These are phyloP conservation scores for Alternaria arborescens DNA, from an alignment of 2,329 filamentous ascomycete genomes.

Conservation along the genomic window DNA sequence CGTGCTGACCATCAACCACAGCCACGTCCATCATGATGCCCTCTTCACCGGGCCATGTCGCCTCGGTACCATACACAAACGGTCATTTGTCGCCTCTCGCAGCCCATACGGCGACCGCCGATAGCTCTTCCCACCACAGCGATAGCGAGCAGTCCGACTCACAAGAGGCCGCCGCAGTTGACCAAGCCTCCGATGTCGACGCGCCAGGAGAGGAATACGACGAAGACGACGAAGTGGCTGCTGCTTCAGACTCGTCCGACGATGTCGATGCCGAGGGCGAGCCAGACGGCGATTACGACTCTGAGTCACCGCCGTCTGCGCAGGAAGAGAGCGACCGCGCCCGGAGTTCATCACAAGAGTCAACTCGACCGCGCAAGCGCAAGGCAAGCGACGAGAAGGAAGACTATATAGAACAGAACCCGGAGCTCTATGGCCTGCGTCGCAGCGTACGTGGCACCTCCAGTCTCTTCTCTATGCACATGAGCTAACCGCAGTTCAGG, in stretches of 20 bases:
- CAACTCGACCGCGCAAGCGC: slow-evolving; percentile 73
- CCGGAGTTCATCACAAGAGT: slow-evolving; percentile 74
- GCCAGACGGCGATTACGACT: slow-evolving; percentile 76
- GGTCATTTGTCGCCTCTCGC: slow-evolving; percentile 68
- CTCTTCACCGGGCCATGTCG: slow-evolving; percentile 69
- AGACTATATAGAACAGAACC: slow-evolving; percentile 88
- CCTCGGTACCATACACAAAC: slow-evolving; percentile 71
- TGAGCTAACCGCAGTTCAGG: slow-evolving; percentile 54
- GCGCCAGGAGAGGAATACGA: slow-evolving; percentile 51
- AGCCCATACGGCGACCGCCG: slow-evolving; percentile 55
- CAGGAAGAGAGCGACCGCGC: slow-evolving; percentile 61
- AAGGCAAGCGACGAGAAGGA: slow-evolving; percentile 73
- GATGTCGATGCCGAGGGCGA: slow-evolving; percentile 61
- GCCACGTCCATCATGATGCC: slow-evolving; percentile 70
- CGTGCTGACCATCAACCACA: slow-evolving; percentile 56
- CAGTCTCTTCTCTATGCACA: slow-evolving; percentile 13
- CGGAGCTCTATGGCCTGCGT: slow-evolving; percentile 91
- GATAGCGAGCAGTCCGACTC: slow-evolving; percentile 82
- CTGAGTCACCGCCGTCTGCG: slow-evolving; percentile 63
- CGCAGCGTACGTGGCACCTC: slow-evolving; percentile 75
- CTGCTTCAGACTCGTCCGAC: slow-evolving; percentile 57
- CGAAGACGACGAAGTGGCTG: slow-evolving; percentile 56
- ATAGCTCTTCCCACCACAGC: slow-evolving; percentile 63
- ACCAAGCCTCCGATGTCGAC: slow-evolving; percentile 51
- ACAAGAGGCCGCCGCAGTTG: slow-evolving; percentile 62